Percentiles rank a stretch among this genome's conserved stretches.
Evolutionary conservation across 106 monocot species (phyloP).

Genomic region (Posidonia australis): DNA sequence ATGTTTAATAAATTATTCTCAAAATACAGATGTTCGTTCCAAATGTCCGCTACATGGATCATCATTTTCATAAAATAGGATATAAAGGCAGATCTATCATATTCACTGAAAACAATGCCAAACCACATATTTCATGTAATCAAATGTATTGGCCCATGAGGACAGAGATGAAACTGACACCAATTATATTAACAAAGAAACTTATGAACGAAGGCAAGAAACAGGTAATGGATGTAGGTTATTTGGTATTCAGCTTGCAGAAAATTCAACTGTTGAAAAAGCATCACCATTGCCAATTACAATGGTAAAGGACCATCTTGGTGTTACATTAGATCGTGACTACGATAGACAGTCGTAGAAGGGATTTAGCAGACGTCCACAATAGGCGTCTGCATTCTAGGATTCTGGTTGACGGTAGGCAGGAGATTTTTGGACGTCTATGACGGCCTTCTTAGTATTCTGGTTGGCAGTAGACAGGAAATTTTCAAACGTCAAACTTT

Average conservation of each 20-base stretch:
- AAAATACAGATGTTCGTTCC: too few relatives aligned
- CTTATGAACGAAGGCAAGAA: constrained; percentile 37
- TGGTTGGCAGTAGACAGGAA: too few relatives aligned
- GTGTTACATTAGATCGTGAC: constrained; percentile 21
- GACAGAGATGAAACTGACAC: constrained; percentile 23
- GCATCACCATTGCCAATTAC: constrained; percentile 8
- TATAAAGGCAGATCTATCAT: constrained; percentile 14
- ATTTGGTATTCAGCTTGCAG: constrained; percentile 69
- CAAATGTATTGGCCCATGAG: constrained; percentile 30
- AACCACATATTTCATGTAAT: constrained; percentile 12
- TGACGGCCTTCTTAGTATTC: too few relatives aligned
- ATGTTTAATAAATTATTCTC: too few relatives aligned
- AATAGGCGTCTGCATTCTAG: too few relatives aligned
- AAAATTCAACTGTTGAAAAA: constrained; percentile 27
- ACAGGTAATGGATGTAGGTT: constrained; percentile 43
- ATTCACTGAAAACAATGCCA: constrained; percentile 19
- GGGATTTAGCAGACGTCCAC: too few relatives aligned
- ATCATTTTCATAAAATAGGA: too few relatives aligned
- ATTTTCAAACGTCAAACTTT: too few relatives aligned
- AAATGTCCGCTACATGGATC: too few relatives aligned
- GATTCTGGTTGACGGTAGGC: too few relatives aligned
- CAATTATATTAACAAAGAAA: constrained; percentile 22
- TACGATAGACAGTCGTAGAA: constrained; percentile 38
- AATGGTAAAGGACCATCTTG: constrained; percentile 15
- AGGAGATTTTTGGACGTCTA: too few relatives aligned